These are phyloP conservation scores for Arabidopsis arenosa DNA, from an alignment of 345 rosid species.

Conservation along the genomic window DNA sequence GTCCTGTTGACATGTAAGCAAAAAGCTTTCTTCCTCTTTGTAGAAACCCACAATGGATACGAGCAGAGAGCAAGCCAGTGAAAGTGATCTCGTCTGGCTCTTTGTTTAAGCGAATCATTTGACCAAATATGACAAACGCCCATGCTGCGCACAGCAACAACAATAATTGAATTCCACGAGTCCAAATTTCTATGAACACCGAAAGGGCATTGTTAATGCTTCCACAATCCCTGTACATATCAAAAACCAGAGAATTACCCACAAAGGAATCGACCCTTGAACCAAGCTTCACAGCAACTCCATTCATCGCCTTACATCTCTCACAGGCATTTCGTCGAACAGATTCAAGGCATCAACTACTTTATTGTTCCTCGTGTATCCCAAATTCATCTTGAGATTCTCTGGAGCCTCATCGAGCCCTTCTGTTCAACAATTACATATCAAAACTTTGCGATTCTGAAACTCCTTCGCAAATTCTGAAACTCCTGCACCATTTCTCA, in stretches of 20 bases:
- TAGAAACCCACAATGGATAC: constrained; percentile 69
- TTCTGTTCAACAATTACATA: constrained; percentile 50
- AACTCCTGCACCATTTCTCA: background rate
- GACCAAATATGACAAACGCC: constrained; percentile 53
- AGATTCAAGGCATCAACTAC: constrained; percentile 57
- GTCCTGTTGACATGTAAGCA: constrained; percentile 48
- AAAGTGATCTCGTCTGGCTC: constrained; percentile 73
- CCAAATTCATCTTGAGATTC: constrained; percentile 55
- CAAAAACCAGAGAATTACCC: constrained; percentile 64
- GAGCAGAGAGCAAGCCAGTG: constrained; percentile 81
- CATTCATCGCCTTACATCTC: constrained; percentile 44
- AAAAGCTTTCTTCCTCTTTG: constrained; percentile 63
- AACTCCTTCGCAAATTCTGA: constrained; percentile 19
- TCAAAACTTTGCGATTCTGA: constrained; percentile 34
- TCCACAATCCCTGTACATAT: constrained; percentile 64
- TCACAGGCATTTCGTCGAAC: constrained; percentile 55
- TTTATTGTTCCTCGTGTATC: constrained; percentile 45
- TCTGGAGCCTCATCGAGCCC: constrained; percentile 55
- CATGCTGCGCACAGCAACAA: constrained; percentile 72
- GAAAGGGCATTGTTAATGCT: constrained; percentile 47
- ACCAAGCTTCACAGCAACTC: too few species aligned
- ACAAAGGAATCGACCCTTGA: constrained; percentile 49
- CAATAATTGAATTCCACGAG: constrained; percentile 70
- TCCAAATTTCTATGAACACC: constrained; percentile 49
- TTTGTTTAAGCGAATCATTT: constrained; percentile 58